Base-by-base conservation (phyloP, 129 eudicot species). In the Escallonia rubra region DNA sequence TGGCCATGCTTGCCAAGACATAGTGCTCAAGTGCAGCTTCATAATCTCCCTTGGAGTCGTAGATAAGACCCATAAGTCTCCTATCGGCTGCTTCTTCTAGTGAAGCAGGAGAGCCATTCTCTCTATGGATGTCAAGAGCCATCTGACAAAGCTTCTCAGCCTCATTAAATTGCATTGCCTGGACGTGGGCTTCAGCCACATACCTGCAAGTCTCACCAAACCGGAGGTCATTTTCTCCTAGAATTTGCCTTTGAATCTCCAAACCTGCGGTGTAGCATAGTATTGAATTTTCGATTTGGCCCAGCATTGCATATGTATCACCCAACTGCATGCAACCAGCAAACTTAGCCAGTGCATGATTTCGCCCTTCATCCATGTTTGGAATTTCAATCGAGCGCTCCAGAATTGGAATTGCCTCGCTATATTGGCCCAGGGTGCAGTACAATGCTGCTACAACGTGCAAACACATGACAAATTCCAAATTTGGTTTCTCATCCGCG, bases 321-420 rank as follows among this genome's bases (percentile, higher is more conserved):
- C 98, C 98, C 12, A 92, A 69, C 71, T 84, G 91, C 98, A 92
- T 92, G 69, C 90, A 92, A 2, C 98, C 96, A 0, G 96, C 89
- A 75, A 92, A 92, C 61, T 92, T 92, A 0, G 98, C 96, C 2
- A 92, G 79, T 4, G 89, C 88, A 45, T 89, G 96, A 10, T 86
- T 82, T 71, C 78, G 86, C 15, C 96, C 98, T 61, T 77, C 70
- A 45, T 88, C 90, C 80, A 86, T 76, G 7, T 68, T 64, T 2
- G 96, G 98, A 50, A 92, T 76, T 49, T 89, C 96, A 64, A 92
- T 80, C 0, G 98, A 86, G 5, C 78, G 73, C 74, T 92, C 96
- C 3, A 92, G 82, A 43, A 92, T 43, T n/a, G 96, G 96, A 66
- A 92, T 84, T 8, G 98, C 98, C 40, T 86, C 89, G 3, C 41